Base-by-base conservation (phyloP, 2,329 filamentous ascomycete species). In the Helminthosporium solani region DNA sequence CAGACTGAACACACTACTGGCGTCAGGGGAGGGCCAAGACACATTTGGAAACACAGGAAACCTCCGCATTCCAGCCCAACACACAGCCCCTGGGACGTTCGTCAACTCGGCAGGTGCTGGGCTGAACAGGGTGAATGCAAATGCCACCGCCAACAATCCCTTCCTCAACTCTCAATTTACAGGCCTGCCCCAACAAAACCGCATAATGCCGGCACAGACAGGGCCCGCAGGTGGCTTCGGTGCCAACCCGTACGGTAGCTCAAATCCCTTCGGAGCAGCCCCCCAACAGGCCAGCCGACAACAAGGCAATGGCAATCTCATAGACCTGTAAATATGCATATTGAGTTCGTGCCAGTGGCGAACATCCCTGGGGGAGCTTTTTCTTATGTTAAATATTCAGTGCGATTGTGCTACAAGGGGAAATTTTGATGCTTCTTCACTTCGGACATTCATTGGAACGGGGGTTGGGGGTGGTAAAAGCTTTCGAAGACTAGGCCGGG, bases 41-140 rank as follows among this genome's bases (percentile, higher is more conserved):
- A 99, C 94, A 0, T 99, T 95, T 68, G 94, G 94, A 55, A 99
- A 99, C 69, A 89, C 89, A n/a, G 94, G 94, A 57, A 89, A 97
- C 54, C 79, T 96, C 37, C 90, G 94, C 70, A 95, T 99, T 54
- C 94, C 94, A 1, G 85, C 94, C 2, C 94, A 99, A 68, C 94
- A 99, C 70, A 99, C 94, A 0, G 90, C 94, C 1, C 94, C 94
- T 0, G 94, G 92, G 20, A 95, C 88, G 0, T 99, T 97, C 68
- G 86, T 99, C 73, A 99, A 99, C 74, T 95, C 89, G 49, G 90
- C 94, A 6, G 94, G 94, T 40, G 78, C 86, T 30, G 88, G 89
- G n/a, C 74, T 88, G 46, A 83, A 83, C 58, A 81, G 82, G 47
- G 72, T 96, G 34, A 88, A 90, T 53, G 76, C 78, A 3, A 71